Base-by-base conservation (phyloP, 768 basidiomycete genomes). In the Xanthoconium stramineum region DNA sequence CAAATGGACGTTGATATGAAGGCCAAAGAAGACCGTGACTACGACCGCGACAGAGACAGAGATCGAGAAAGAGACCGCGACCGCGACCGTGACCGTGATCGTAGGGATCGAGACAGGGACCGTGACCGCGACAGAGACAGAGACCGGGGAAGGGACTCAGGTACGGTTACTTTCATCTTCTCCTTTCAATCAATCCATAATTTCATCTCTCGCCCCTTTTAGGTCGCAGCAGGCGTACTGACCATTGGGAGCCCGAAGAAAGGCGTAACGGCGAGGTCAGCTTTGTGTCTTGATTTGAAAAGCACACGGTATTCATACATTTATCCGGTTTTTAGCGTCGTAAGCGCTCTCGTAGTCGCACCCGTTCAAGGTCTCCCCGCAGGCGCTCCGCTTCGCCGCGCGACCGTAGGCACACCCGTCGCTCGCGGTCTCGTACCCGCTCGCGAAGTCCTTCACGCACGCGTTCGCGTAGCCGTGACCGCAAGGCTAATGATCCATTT, bases 181-280 rank as follows among this genome's bases (percentile, higher is more conserved):
- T 50, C 30, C 55, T 53, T 52, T 29, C 32, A 10, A 33, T 6
- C 15, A 1, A 12, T 28, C 32, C 33, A 19, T 33, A 5, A 12
- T 38, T 58, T 24, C 38, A 45, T 28, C 15, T 45, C 53, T 59
- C n/a, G 12, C 4, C 12, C 30, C 56, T 37, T 24, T 55, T 72
- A 80, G 81, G 63, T 75, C 80, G 68, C 71, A 78, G 76, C 38
- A 68, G 77, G 44, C 73, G 76, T 36, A 72, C 74, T 49, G 90
- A 93, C 72, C 89, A 92, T 62, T 92, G 89, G 89, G 91, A 92
- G 63, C 89, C 90, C 0, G 89, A 83, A n/a, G 79, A 87, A 33
- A 80, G 85, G 68, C 84, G 90, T 32, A 84, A 82, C 55, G 83
- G 80, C 49, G 89, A 89, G 50, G 91, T 90, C 63, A 68, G 85